phyloP scores from a whole-genome alignment of 148 eudicot genomes.

The Heliosperma pusillum region DNA sequence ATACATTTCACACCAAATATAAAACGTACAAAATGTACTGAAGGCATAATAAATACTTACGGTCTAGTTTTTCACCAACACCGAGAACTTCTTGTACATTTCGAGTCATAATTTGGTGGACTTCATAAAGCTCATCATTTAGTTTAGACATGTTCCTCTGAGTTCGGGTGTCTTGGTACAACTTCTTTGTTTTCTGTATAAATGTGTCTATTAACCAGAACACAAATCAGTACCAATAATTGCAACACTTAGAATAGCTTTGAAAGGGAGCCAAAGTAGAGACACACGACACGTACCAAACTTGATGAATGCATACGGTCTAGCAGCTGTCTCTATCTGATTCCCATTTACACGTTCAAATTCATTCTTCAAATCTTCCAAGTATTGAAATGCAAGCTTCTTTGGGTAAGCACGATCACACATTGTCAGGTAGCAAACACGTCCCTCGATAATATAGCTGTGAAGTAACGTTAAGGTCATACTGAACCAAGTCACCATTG shows the following conservation, averaged over 20 bases:
- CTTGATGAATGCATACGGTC: conserved; percentile 97
- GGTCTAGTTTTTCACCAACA: conserved; percentile 98
- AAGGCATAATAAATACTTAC: conserved; percentile 47
- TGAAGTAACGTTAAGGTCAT: conserved; percentile 44
- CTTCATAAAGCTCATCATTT: conserved; percentile 98
- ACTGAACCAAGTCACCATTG: background rate
- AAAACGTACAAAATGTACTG: background rate
- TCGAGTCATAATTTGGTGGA: conserved; percentile 97
- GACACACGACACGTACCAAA: conserved; percentile 50
- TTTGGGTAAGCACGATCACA: conserved; percentile 95
- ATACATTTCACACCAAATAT: background rate
- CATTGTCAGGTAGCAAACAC: conserved; percentile 92
- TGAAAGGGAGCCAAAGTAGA: conserved; percentile 7
- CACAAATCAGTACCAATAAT: conserved; percentile 1
- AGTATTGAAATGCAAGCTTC: conserved; percentile 96
- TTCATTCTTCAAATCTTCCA: conserved; percentile 91
- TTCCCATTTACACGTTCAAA: conserved; percentile 88
- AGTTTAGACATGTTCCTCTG: conserved; percentile 86
- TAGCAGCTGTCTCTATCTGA: conserved; percentile 97
- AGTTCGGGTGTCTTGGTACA: conserved; percentile 90
- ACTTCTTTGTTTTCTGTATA: conserved; percentile 88
- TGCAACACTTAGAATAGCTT: background rate
- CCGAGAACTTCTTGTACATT: conserved; percentile 99
- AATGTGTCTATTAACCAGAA: conserved; percentile 58
- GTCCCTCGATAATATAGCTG: conserved; percentile 93